Conservation (phyloP, 108 stramenopile species). For the Licmophora abbreviata region DNA sequence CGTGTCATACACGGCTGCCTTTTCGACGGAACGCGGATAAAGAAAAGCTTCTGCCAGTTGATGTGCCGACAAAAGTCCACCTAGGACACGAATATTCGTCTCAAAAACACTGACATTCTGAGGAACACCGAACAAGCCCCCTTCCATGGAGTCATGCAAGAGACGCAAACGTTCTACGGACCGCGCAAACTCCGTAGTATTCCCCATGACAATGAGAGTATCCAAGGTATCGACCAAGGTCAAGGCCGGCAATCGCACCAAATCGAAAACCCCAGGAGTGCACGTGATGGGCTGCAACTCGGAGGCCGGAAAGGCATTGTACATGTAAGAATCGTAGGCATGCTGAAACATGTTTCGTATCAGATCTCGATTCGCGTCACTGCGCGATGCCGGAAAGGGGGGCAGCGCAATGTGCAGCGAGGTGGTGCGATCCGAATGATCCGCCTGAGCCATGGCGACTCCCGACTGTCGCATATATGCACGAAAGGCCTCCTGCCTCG, state of each 20-base stretch:
- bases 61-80: conserved; percentile 89
- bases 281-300: conserved; percentile 84
- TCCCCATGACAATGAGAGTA: conserved; percentile 77
- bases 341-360: conserved; percentile 71
- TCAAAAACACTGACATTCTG: conserved; percentile 90
- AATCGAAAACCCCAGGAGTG: conserved; percentile 61
- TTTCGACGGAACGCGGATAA: too few relatives aligned
- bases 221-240: conserved; percentile 92
- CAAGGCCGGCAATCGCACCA: conserved; percentile 69
- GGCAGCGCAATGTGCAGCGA: conserved; percentile 25
- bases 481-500: conserved; percentile 9
- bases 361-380: conserved; percentile 39
- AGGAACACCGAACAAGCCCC: conserved; percentile 61
- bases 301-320: conserved; percentile 79
- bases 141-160: conserved; percentile 38
- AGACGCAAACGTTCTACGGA: conserved; percentile 71
- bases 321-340: conserved; percentile 87
- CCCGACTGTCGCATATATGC: conserved; percentile 13
- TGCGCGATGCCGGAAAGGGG: conserved; percentile 51
- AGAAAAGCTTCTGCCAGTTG: conserved; percentile 64
- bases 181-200: conserved; percentile 85
- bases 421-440: conserved; percentile 11
- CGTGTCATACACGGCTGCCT: too few relatives aligned
- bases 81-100: conserved; percentile 88
- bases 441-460: conserved; percentile 3